Percentiles rank a stretch among this genome's conserved stretches.
Conservation (phyloP, 495 filamentous ascomycete species). For the Aspergillus coremiiformis region DNA sequence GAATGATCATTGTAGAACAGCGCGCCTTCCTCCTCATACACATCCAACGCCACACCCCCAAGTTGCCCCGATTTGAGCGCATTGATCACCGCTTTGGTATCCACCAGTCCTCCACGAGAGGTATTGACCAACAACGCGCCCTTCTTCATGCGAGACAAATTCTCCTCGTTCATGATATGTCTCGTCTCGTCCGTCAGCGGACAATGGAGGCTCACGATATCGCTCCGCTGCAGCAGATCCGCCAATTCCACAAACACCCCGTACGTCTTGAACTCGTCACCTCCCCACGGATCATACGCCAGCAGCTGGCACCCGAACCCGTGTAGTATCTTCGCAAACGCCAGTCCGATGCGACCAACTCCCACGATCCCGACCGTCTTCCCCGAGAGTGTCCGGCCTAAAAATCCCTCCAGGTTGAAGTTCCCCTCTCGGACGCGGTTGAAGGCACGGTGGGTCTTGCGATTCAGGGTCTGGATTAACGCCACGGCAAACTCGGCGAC, state of each 20-base stretch:
- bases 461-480: slow-evolving; percentile 61
- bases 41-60: slow-evolving; percentile 72
- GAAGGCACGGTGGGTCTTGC: slow-evolving; percentile 63
- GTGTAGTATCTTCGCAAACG: slow-evolving; percentile 37
- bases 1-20: slow-evolving; percentile 62
- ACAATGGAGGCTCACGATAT: slow-evolving; percentile 60
- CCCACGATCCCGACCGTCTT: slow-evolving; percentile 46
- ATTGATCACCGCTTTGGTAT: slow-evolving; percentile 50
- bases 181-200: slow-evolving; percentile 52
- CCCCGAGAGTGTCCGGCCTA: slow-evolving; percentile 52
- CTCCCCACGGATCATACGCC: slow-evolving; percentile 49
- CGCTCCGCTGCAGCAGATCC: slow-evolving; percentile 43
- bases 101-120: slow-evolving; percentile 55
- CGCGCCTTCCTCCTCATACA: slow-evolving; percentile 69
- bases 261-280: slow-evolving; percentile 39
- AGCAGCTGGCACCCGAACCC: slow-evolving; percentile 59
- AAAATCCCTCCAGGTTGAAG: slow-evolving; percentile 57
- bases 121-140: slow-evolving; percentile 61
- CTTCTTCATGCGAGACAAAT: slow-evolving; percentile 48
- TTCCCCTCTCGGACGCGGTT: slow-evolving; percentile 67
- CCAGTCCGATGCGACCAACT: slow-evolving; percentile 31
- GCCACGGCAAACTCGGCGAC: slow-evolving; percentile 67
- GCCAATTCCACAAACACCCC: slow-evolving; percentile 50
- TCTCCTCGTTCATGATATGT: slow-evolving; percentile 52
- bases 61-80: slow-evolving; percentile 55